Evolutionary conservation across 805 yeast genomes (phyloP).

Genomic region (Brettanomyces sp.): DNA sequence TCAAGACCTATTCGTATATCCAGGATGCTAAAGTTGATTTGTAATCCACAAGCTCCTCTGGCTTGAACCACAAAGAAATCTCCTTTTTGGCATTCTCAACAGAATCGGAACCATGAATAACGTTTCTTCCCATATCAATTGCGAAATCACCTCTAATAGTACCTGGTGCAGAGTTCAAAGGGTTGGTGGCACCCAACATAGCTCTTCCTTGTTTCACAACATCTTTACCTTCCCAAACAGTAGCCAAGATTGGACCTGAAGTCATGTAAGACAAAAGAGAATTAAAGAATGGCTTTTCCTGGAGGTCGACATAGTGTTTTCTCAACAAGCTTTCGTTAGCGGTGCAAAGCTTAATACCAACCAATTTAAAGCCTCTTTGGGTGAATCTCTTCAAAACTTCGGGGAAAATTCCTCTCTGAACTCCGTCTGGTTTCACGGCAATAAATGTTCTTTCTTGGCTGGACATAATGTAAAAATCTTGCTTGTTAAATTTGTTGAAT

Average conservation of each 20-base stretch:
- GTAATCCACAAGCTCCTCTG: slow-evolving; percentile 91
- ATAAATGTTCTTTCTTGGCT: slow-evolving; percentile 80
- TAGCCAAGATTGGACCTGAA: slow-evolving; percentile 97
- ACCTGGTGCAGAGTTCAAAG: slow-evolving; percentile 95
- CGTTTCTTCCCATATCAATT: slow-evolving; percentile 98
- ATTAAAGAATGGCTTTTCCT: slow-evolving; percentile 96
- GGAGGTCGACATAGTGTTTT: slow-evolving; percentile 93
- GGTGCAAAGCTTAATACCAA: slow-evolving; percentile 82
- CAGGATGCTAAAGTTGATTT: slow-evolving; percentile 75
- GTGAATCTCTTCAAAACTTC: slow-evolving; percentile 89
- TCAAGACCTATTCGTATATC: slow-evolving; percentile 71
- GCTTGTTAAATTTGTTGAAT: no score
- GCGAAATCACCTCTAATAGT: slow-evolving; percentile 99
- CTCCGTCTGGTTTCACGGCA: slow-evolving; percentile 98
- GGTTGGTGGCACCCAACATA: slow-evolving; percentile 98
- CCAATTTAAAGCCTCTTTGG: slow-evolving; percentile 95
- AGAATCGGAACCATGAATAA: slow-evolving; percentile 98
- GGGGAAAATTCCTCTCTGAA: slow-evolving; percentile 95
- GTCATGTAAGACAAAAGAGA: slow-evolving; percentile 91
- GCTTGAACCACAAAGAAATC: slow-evolving; percentile 95
- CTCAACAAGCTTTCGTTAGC: slow-evolving; percentile 85
- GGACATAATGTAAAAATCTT: slow-evolving; percentile 23
- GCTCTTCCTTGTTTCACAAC: slow-evolving; percentile 98
- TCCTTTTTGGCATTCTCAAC: slow-evolving; percentile 96
- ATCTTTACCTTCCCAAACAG: slow-evolving; percentile 99